phyloP scores from a whole-genome alignment of 257 asterid species.

The Voacanga thouarsii region DNA sequence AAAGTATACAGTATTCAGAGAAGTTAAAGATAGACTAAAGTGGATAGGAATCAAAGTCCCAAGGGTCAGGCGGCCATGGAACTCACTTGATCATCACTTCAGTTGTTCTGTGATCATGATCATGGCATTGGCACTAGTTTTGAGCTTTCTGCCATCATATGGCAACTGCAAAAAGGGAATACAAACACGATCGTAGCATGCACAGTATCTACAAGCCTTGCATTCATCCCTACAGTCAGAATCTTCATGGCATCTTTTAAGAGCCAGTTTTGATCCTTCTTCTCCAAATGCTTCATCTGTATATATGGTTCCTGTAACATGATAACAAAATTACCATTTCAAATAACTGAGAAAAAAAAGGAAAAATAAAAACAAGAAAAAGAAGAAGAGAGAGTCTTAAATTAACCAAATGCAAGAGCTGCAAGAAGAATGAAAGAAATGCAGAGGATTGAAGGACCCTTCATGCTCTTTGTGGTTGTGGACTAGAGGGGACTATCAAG shows the following conservation, averaged over 20 bases:
- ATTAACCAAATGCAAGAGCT: conserved; percentile 1
- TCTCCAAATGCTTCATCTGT: background rate
- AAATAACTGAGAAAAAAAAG: background rate
- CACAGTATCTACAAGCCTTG: background rate
- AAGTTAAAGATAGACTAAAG: too few relatives aligned
- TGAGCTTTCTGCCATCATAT: background rate
- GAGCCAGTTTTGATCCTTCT: background rate
- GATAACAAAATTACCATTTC: background rate
- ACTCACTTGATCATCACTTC: too few relatives aligned
- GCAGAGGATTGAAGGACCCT: background rate
- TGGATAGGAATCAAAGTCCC: too few relatives aligned
- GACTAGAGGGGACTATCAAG: too few relatives aligned
- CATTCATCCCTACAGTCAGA: background rate
- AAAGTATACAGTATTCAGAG: too few relatives aligned
- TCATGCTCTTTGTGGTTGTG: background rate
- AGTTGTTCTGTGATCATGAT: too few relatives aligned
- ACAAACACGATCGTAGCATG: background rate
- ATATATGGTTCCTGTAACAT: background rate
- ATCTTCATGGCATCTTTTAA: background rate
- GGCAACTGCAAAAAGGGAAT: background rate
- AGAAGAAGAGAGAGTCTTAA: too few relatives aligned
- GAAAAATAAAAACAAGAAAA: background rate
- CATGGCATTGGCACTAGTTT: background rate
- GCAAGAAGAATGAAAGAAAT: background rate
- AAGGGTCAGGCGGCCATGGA: too few relatives aligned